Evolutionary conservation across 139 green algal genomes (phyloP).

Genomic region (Tetradesmus lagerheimii): DNA sequence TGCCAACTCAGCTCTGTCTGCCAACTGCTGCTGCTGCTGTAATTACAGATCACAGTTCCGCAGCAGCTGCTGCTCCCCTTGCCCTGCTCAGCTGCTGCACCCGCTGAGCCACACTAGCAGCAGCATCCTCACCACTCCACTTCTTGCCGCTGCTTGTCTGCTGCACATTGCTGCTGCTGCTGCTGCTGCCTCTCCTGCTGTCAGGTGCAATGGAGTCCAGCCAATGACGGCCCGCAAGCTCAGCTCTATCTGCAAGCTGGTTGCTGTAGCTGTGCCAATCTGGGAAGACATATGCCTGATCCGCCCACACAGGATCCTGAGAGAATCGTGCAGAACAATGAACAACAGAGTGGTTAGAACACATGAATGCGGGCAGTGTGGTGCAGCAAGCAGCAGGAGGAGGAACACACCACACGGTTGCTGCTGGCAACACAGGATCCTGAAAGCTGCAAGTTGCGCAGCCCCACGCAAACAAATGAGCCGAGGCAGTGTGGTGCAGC

Average conservation of each 20-base stretch:
- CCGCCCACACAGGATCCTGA: slow-evolving; percentile 38
- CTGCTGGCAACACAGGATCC: not conserved
- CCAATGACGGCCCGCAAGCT: not conserved
- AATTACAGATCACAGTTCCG: not conserved
- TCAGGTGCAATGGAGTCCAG: slow-evolving; percentile 18
- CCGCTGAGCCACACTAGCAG: not conserved
- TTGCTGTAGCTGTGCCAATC: slow-evolving; percentile 3
- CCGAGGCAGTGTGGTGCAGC: not conserved
- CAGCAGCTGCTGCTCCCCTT: not conserved
- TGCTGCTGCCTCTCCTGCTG: not conserved
- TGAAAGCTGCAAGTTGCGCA: too few species aligned
- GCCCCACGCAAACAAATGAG: not conserved
- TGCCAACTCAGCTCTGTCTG: not conserved
- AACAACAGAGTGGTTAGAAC: too few species aligned
- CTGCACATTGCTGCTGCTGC: not conserved
- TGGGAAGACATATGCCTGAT: slow-evolving; percentile 40
- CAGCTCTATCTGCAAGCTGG: not conserved
- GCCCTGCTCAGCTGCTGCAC: not conserved
- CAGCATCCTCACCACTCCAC: not conserved
- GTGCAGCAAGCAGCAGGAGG: not conserved
- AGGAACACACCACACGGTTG: not conserved
- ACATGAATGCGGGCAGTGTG: not conserved
- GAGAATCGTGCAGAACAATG: not conserved
- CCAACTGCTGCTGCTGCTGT: not conserved
- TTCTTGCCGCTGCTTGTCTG: not conserved